Percentiles rank a stretch among this genome's conserved stretches.
Conservation (phyloP, 306 rosid genomes). For the Fragaria ananassa region DNA sequence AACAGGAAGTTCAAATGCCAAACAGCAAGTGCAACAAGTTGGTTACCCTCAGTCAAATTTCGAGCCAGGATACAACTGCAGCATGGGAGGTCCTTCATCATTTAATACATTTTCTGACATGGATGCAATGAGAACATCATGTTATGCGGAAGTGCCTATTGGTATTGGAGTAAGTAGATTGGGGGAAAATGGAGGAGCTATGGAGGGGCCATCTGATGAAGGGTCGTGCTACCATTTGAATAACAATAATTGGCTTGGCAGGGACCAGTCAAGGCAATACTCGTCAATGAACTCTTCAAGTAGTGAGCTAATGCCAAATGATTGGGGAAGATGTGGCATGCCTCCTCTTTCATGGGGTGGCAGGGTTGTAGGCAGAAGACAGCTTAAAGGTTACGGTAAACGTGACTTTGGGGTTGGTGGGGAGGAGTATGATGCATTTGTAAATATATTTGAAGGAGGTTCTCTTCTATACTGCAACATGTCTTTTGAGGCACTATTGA, state of each 20-base stretch:
- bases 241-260: constrained; percentile 55
- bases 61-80: constrained; percentile 58
- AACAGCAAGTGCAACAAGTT: constrained; percentile 51
- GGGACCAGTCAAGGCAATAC: constrained; percentile 69
- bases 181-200: constrained; percentile 52
- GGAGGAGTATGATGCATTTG: constrained; percentile 80
- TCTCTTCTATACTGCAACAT: constrained; percentile 87
- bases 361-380: constrained; percentile 77
- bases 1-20: constrained; percentile 46
- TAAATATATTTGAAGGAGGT: constrained; percentile 90
- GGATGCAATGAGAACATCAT: constrained; percentile 49
- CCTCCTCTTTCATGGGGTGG: constrained; percentile 85
- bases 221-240: constrained; percentile 69
- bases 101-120: constrained; percentile 42
- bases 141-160: constrained; percentile 58
- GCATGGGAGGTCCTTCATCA: constrained; percentile 65
- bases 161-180: constrained; percentile 52
- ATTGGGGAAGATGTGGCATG: constrained; percentile 79
- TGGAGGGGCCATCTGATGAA: constrained; percentile 93
- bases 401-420: constrained; percentile 51
- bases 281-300: constrained; percentile 61
- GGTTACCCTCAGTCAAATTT: constrained; percentile 46
- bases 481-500: constrained; percentile 93
- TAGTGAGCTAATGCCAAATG: constrained; percentile 57
- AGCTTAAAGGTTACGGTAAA: constrained; percentile 59